phyloP scores from a whole-genome alignment of 768 basidiomycete genomes.

The Leccinellum albellum region DNA sequence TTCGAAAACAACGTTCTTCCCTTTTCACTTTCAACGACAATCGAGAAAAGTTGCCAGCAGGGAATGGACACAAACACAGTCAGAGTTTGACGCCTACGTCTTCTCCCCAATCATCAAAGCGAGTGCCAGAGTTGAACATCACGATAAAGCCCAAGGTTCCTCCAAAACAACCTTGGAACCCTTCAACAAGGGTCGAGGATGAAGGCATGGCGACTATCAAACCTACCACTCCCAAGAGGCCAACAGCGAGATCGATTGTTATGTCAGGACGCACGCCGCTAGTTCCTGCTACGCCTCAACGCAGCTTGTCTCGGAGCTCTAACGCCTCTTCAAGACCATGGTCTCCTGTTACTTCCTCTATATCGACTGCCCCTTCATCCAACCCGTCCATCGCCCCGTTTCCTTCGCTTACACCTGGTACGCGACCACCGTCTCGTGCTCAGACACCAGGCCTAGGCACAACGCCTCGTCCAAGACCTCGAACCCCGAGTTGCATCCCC shows the following conservation, averaged over 20 bases:
- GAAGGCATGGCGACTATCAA: slow-evolving; percentile 49
- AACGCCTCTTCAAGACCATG: slow-evolving; percentile 78
- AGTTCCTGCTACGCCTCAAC: slow-evolving; percentile 48
- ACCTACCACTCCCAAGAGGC: slow-evolving; percentile 47
- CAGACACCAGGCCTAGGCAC: slow-evolving; percentile 47
- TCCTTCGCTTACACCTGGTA: slow-evolving; percentile 24
- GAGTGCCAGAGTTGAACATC: slow-evolving; percentile 33
- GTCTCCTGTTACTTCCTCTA: slow-evolving; percentile 71
- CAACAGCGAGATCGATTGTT: slow-evolving; percentile 43
- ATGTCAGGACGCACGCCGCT: slow-evolving; percentile 43
- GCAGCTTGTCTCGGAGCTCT: slow-evolving; percentile 70
- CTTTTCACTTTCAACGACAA: slow-evolving; percentile 51
- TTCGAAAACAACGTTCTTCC: slow-evolving; percentile 62
- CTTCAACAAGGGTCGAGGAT: slow-evolving; percentile 69
- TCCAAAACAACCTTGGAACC: slow-evolving; percentile 66
- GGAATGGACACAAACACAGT: slow-evolving; percentile 63
- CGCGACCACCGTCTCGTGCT: slow-evolving; percentile 50
- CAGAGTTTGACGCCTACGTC: slow-evolving; percentile 71
- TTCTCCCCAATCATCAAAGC: slow-evolving; percentile 44
- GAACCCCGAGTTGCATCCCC: slow-evolving; percentile 80
- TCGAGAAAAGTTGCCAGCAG: slow-evolving; percentile 47
- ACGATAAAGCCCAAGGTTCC: slow-evolving; percentile 38
- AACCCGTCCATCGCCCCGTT: slow-evolving; percentile 36
- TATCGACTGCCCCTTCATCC: slow-evolving; percentile 62
- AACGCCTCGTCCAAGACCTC: slow-evolving; percentile 67